These are phyloP conservation scores for Boletus patriciae DNA, from an alignment of 768 basidiomycete genomes.

Conservation along the genomic window DNA sequence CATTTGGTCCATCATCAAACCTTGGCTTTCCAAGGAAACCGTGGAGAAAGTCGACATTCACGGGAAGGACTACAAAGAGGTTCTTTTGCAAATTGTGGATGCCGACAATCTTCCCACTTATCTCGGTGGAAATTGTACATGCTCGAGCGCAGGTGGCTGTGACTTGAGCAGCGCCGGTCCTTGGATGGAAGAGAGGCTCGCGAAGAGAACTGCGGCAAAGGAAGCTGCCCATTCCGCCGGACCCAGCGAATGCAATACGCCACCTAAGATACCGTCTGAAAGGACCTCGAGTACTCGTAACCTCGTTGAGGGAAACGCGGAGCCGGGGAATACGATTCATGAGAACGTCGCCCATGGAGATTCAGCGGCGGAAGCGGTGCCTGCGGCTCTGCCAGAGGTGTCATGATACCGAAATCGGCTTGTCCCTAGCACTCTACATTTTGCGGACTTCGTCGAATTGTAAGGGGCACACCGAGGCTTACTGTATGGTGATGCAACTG, in stretches of 20 bases:
- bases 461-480: background rate
- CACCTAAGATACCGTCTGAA: slow-evolving; percentile 1
- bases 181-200: slow-evolving; percentile 60
- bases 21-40: slow-evolving; percentile 75
- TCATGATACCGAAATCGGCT: slow-evolving; percentile 2
- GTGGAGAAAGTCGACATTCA: slow-evolving; percentile 65
- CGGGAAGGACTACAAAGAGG: slow-evolving; percentile 56
- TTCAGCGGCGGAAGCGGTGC: background rate
- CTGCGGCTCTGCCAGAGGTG: background rate
- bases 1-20: slow-evolving; percentile 69
- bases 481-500: background rate
- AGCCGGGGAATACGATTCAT: background rate
- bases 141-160: slow-evolving; percentile 56
- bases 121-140: slow-evolving; percentile 68
- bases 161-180: slow-evolving; percentile 64
- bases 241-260: background rate
- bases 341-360: slow-evolving; percentile 12
- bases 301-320: slow-evolving; percentile 1
- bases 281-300: slow-evolving; percentile 4
- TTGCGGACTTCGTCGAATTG: background rate
- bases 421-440: background rate
- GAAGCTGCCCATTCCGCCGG: background rate
- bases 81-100: slow-evolving; percentile 59
- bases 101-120: slow-evolving; percentile 59
- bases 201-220: slow-evolving; percentile 13